Evolutionary conservation across 805 yeast species (phyloP).

Genomic region (Starmerella vaccinii): DNA sequence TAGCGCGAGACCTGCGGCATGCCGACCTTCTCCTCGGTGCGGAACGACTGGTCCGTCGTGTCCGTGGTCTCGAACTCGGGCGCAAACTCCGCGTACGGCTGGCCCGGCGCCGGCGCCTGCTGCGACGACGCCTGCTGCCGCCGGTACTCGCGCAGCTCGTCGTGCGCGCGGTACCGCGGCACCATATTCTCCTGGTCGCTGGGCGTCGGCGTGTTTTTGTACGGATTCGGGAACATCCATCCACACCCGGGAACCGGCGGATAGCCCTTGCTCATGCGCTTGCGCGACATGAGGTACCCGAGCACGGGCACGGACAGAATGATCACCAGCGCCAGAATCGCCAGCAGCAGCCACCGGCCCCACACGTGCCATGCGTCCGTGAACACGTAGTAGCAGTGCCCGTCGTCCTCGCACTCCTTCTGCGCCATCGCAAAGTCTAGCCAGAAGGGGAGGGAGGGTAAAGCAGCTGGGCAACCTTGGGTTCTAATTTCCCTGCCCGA

Average conservation of each 20-base stretch:
- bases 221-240: slow-evolving; percentile 25
- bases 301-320: slow-evolving; percentile 23
- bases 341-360: slow-evolving; percentile 33
- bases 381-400: slow-evolving; percentile 20
- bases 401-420: slow-evolving; percentile 14
- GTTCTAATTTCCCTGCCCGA: not conserved
- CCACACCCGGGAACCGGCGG: slow-evolving; percentile 22
- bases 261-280: slow-evolving; percentile 15
- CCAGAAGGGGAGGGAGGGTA: no score
- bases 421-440: slow-evolving; percentile 2
- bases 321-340: slow-evolving; percentile 24
- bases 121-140: slow-evolving; percentile 6
- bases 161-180: slow-evolving; percentile 20
- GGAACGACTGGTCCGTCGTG: slow-evolving; percentile 7
- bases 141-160: slow-evolving; percentile 17
- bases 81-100: slow-evolving; percentile 1
- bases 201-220: slow-evolving; percentile 10
- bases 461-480: not conserved
- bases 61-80: slow-evolving; percentile 7
- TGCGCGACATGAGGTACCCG: slow-evolving; percentile 23
- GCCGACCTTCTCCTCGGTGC: slow-evolving; percentile 1
- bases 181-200: slow-evolving; percentile 7
- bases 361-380: slow-evolving; percentile 28
- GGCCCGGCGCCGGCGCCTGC: not conserved
- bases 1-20: not conserved